A percentile compares a stretch with the other conserved stretches of the same genome.
Conservation (phyloP, 1,139 yeast species). For the Magnusiomyces fungicola region DNA sequence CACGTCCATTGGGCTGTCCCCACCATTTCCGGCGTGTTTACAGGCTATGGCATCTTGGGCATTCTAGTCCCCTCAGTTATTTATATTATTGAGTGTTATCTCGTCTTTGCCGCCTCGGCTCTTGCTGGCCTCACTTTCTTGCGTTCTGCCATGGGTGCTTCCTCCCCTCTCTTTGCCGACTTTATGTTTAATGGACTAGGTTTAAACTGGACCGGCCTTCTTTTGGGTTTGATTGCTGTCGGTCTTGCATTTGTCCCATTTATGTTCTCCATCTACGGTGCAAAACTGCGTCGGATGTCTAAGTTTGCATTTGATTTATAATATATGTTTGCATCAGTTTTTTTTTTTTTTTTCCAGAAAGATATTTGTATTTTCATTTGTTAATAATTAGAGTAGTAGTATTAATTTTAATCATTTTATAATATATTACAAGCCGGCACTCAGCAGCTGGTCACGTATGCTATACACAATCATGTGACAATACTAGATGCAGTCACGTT, state of each 20-base stretch:
- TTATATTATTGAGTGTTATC: conserved; percentile 73
- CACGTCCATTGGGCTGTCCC: conserved; percentile 83
- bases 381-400: too few species aligned
- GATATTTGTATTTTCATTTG: too few species aligned
- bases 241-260: conserved; percentile 67
- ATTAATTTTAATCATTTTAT: too few species aligned
- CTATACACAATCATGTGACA: too few species aligned
- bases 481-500: too few species aligned
- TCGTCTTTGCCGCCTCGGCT: conserved; percentile 80
- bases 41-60: conserved; percentile 68
- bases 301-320: conserved; percentile 63
- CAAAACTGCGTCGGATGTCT: conserved; percentile 50
- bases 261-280: conserved; percentile 60
- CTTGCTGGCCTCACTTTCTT: conserved; percentile 85
- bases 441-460: too few species aligned
- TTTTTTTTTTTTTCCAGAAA: too few species aligned
- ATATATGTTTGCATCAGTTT: too few species aligned
- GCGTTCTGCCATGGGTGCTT: conserved; percentile 66
- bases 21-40: conserved; percentile 58
- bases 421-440: too few species aligned
- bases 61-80: conserved; percentile 73
- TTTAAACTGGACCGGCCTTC: conserved; percentile 74
- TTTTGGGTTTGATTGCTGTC: conserved; percentile 62
- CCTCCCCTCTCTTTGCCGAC: conserved; percentile 72
- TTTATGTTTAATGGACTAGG: conserved; percentile 73